These are phyloP conservation scores for Scedosporium aurantiacum DNA, from an alignment of 2,329 filamentous ascomycete species.

Conservation along the genomic window DNA sequence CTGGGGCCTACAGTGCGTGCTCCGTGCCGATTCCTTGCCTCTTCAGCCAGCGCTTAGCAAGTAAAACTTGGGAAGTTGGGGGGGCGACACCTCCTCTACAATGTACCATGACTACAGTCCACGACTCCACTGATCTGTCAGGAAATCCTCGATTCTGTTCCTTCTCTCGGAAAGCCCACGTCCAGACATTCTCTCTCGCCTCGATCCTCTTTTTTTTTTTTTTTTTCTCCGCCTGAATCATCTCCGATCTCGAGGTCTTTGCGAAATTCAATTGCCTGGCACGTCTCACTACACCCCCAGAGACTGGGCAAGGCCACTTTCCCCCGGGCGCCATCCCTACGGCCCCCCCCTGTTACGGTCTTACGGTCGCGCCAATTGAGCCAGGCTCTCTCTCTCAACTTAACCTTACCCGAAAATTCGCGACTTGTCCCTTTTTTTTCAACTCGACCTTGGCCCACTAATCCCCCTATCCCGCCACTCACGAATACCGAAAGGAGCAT, in stretches of 20 bases:
- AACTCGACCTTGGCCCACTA: neutral
- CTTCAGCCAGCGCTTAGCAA: neutral
- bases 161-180: neutral
- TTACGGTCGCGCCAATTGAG: conserved; percentile 6
- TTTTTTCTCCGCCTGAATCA: neutral
- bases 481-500: neutral
- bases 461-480: neutral
- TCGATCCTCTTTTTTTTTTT: neutral
- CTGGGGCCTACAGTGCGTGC: neutral
- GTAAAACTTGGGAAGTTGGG: neutral
- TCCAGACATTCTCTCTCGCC: neutral
- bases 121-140: neutral
- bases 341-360: conserved; percentile 1
- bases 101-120: too few species aligned
- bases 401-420: conserved; percentile 1
- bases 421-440: conserved; percentile 5
- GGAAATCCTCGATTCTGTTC: neutral
- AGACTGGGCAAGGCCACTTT: conserved; percentile 1
- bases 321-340: neutral
- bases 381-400: neutral
- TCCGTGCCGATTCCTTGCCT: neutral
- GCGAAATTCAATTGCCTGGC: conserved; percentile 3
- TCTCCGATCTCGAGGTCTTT: neutral
- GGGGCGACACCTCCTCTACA: neutral
- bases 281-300: neutral